Percentiles rank a stretch among this genome's conserved stretches.
These are phyloP conservation scores for Arachnomyces sp. DNA, from an alignment of 2,329 filamentous ascomycete genomes.

Conservation along the genomic window DNA sequence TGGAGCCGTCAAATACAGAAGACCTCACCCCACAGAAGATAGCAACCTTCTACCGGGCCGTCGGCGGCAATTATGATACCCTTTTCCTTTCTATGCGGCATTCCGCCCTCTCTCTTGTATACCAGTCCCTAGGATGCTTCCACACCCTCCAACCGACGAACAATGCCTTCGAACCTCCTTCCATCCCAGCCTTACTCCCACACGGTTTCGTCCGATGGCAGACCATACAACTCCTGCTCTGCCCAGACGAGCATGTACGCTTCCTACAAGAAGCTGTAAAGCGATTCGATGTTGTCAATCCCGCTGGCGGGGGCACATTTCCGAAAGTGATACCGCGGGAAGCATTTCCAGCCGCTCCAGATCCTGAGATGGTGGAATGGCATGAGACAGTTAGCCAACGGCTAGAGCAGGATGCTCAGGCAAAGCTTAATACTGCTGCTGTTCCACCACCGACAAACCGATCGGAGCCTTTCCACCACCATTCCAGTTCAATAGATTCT, in stretches of 20 bases:
- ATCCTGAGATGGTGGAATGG: slow-evolving; percentile 77
- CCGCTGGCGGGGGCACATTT: slow-evolving; percentile 51
- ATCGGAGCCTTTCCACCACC: not conserved
- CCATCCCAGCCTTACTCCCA: slow-evolving; percentile 71
- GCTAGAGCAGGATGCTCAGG: slow-evolving; percentile 53
- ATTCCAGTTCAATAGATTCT: no score
- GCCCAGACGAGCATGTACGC: slow-evolving; percentile 76
- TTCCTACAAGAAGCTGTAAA: slow-evolving; percentile 74
- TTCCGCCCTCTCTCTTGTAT: slow-evolving; percentile 78
- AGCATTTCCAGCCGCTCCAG: slow-evolving; percentile 63
- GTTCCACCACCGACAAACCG: slow-evolving; percentile 6
- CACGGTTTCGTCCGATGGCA: slow-evolving; percentile 90
- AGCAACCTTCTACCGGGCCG: slow-evolving; percentile 65
- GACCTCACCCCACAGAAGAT: slow-evolving; percentile 56
- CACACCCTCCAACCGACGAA: slow-evolving; percentile 70
- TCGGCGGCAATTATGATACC: slow-evolving; percentile 66
- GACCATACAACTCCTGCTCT: slow-evolving; percentile 78
- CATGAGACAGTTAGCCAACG: slow-evolving; percentile 67
- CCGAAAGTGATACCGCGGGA: slow-evolving; percentile 58
- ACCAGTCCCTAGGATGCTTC: slow-evolving; percentile 81
- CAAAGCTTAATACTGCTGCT: slow-evolving; percentile 22
- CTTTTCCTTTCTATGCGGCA: slow-evolving; percentile 71
- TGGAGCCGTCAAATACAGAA: slow-evolving; percentile 23
- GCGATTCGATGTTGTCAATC: slow-evolving; percentile 67
- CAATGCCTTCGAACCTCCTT: slow-evolving; percentile 63